phyloP scores from a whole-genome alignment of 805 yeast species.

The Priceomyces castillae region DNA sequence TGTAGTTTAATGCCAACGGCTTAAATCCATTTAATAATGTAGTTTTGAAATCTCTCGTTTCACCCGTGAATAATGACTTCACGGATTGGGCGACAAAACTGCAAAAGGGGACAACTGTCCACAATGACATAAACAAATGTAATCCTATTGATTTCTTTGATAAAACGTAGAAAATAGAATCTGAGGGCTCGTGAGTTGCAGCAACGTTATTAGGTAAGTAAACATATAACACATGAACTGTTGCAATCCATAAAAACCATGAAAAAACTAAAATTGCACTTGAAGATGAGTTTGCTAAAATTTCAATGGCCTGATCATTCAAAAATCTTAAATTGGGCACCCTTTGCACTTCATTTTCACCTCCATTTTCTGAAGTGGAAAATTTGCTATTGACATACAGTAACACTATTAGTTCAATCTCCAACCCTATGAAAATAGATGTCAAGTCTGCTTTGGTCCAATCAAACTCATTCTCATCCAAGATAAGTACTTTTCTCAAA shows the following conservation, averaged over 20 bases:
- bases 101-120: slow-evolving; percentile 19
- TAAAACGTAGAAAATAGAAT: slow-evolving; percentile 7
- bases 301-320: slow-evolving; percentile 1
- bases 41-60: slow-evolving; percentile 3
- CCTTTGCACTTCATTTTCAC: slow-evolving; percentile 14
- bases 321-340: slow-evolving; percentile 3
- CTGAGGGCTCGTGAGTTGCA: slow-evolving; percentile 3
- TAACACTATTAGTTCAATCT: slow-evolving; percentile 13
- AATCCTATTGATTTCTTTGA: slow-evolving; percentile 8
- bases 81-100: slow-evolving; percentile 2
- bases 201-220: slow-evolving; percentile 18
- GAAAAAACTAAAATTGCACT: slow-evolving; percentile 5
- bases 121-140: slow-evolving; percentile 18
- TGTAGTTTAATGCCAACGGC: background rate
- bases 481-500: background rate
- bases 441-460: slow-evolving; percentile 21
- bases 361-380: slow-evolving; percentile 4
- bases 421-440: slow-evolving; percentile 19
- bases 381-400: slow-evolving; percentile 9
- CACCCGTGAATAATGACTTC: slow-evolving; percentile 1
- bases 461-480: slow-evolving; percentile 9
- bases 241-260: slow-evolving; percentile 19
- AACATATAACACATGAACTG: slow-evolving; percentile 20
- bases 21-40: background rate
- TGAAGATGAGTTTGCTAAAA: background rate